Percentiles rank a stretch among this genome's conserved stretches.
These are phyloP conservation scores for Komagataella ulmi DNA, from an alignment of 805 yeast genomes.

Conservation along the genomic window DNA sequence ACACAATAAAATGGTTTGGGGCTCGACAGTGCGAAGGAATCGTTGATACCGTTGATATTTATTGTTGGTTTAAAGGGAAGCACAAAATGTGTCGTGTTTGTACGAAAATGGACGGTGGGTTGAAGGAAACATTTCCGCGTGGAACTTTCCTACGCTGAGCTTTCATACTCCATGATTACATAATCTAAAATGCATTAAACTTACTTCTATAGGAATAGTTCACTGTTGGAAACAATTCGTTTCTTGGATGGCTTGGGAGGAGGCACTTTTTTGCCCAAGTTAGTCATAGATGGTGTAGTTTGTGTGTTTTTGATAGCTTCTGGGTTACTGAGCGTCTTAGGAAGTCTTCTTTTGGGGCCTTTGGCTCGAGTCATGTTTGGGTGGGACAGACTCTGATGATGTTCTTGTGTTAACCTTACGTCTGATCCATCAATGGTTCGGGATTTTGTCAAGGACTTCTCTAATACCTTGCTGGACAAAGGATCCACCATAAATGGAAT, in stretches of 20 bases:
- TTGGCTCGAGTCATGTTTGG: constrained; percentile 31
- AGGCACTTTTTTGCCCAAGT: constrained; percentile 9
- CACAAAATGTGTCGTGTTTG: neutral
- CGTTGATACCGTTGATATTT: neutral
- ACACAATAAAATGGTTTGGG: neutral
- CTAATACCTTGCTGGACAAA: neutral
- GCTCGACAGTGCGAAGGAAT: neutral
- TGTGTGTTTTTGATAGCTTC: neutral
- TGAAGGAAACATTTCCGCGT: neutral
- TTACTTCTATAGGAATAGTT: constrained; percentile 9
- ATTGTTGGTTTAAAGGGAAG: neutral
- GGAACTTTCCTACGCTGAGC: neutral
- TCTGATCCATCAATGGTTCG: constrained; percentile 4
- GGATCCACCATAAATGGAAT: constrained; percentile 3
- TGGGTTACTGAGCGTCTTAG: constrained; percentile 13
- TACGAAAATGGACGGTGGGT: neutral
- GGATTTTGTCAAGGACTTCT: constrained; percentile 2
- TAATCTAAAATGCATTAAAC: neutral
- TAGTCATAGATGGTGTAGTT: neutral
- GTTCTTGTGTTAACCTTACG: neutral
- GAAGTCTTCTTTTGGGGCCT: constrained; percentile 39
- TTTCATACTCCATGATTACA: neutral
- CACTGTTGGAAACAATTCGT: constrained; percentile 13
- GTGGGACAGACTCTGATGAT: constrained; percentile 22
- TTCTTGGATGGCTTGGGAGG: constrained; percentile 16